Base-by-base conservation (phyloP, 768 basidiomycete species). In the Leucosporidium creatinivorum region DNA sequence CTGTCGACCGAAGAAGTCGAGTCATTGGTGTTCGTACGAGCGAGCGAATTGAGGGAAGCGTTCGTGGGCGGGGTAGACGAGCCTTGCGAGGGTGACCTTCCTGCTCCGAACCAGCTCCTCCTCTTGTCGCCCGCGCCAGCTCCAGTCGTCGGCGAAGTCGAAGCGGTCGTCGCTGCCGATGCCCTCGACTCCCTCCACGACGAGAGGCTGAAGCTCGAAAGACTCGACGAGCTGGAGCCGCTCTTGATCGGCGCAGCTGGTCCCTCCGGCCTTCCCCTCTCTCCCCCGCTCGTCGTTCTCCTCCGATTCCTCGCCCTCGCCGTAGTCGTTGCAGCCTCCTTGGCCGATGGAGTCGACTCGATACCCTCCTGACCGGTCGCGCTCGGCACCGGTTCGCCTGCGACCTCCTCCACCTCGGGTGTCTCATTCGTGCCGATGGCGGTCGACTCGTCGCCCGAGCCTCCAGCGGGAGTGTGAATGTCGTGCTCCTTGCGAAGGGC, bases 401-500 rank as follows among this genome's bases (percentile, higher is more conserved):
- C 58, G 23, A 44, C 21, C 48, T 21, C 23, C 47, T 58, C 31
- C 33, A 66, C 59, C 47, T 54, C 47, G 15, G 33, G 47, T 28
- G 44, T 19, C 21, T 36, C 51, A 10, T 13, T 59, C 62, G 19
- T 63, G 64, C 23, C 68, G 28, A 39, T 51, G 30, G 48, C 62
- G 19, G 30, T 17, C 9, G 54, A 48, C 21, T 61, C 60, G 51
- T 62, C 65, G 15, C 49, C 63, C 8, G 71, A 31, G 1, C 48
- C 55, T 19, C 62, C 58, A 12, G 66, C 56, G 7, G 65, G 57
- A 17, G 62, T 52, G 19, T 50, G 26, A n/a, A 69, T 56, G 51
- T 68, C 69, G 19, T 65, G 59, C 19, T 70, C 64, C 39, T 66
- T 66, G 48, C 81, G 79, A n/a, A 76, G 74, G 0, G 92, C 87